A percentile compares a stretch with the other conserved stretches of the same genome.
phyloP scores from a whole-genome alignment of 2,329 filamentous ascomycete genomes.

The Chrysoporthe austroafricana region DNA sequence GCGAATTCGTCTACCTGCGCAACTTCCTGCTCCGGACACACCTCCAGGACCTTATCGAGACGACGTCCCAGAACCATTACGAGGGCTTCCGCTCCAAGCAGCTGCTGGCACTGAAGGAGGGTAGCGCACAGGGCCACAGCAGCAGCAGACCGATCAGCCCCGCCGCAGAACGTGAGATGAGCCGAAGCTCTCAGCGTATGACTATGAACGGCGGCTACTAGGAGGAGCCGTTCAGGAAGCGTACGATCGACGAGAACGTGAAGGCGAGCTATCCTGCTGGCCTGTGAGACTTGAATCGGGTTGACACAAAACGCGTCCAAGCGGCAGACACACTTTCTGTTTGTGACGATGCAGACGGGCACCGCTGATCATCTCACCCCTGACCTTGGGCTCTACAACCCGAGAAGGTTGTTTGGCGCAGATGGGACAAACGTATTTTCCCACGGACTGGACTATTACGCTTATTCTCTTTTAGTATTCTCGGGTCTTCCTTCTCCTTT shows the following conservation, averaged over 20 bases:
- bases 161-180: conserved; percentile 90
- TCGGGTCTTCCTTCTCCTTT: conserved; percentile 35
- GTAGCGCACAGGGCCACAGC: conserved; percentile 79
- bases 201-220: conserved; percentile 99
- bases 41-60: conserved; percentile 98
- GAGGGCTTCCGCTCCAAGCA: conserved; percentile 99
- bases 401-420: conserved; percentile 38
- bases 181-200: conserved; percentile 95
- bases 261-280: conserved; percentile 25
- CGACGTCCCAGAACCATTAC: conserved; percentile 99
- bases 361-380: conserved; percentile 34
- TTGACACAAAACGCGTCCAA: conserved; percentile 25
- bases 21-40: conserved; percentile 99
- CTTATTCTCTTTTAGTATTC: conserved; percentile 51
- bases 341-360: conserved; percentile 22
- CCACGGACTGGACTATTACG: conserved; percentile 45
- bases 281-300: conserved; percentile 25
- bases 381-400: conserved; percentile 39
- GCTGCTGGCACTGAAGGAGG: conserved; percentile 96
- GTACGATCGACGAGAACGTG: conserved; percentile 29
- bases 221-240: conserved; percentile 32
- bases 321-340: conserved; percentile 21
- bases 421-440: conserved; percentile 41
- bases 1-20: conserved; percentile 97
- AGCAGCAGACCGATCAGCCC: conserved; percentile 96